Base-by-base conservation (phyloP, 768 basidiomycete species). In the Lepiota brunneoincarnata region DNA sequence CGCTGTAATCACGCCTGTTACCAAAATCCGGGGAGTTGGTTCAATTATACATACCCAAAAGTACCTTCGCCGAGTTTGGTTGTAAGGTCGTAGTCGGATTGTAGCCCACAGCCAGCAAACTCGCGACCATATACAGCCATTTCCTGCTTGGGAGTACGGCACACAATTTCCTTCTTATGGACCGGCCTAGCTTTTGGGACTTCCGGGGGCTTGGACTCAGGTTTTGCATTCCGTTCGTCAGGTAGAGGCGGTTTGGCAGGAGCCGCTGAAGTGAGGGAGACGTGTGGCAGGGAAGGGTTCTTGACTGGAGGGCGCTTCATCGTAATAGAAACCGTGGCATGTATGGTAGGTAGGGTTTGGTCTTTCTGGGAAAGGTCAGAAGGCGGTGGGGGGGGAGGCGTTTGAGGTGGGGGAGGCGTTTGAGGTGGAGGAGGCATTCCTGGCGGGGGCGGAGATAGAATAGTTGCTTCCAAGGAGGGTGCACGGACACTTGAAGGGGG, bases 11-110 rank as follows among this genome's bases (percentile, higher is more conserved):
- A 28, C 28, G 43, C 54, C 49, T 35, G 56, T 20, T 12, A 51
- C 24, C 41, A 48, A 52, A 36, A 38, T 46, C 11, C 40, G 34
- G 4, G 7, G 31, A 31, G 31, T 10, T 31, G 65, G 55, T 21
- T 53, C 37, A 56, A 53, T 21, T 53, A 23, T 20, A 20, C 87
- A 42, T 67, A 92, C 89, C 95, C 96, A 69, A 98, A 98, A 23
- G 96, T 98, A 3, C 96, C 96, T 68, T 98, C 96, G 35, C 96
- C 96, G 14, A 98, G 73, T 70, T 98, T 97, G 2, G 86, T 87
- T 38, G 87, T 86, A 12, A 86, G 76, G 51, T 86, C 82, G 66
- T 97, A 98, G 59, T 91, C 90, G 14, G 71, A 71, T 58, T 94
- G 81, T 51, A 74, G 65, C 7, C 89, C 88, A 68, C 87, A 86